Evolutionary conservation across 225 moss, liverwort and hornwort genomes (phyloP), one percentile per base, ranked within the genome.

Genomic region (Sphagnum tenellum): DNA sequence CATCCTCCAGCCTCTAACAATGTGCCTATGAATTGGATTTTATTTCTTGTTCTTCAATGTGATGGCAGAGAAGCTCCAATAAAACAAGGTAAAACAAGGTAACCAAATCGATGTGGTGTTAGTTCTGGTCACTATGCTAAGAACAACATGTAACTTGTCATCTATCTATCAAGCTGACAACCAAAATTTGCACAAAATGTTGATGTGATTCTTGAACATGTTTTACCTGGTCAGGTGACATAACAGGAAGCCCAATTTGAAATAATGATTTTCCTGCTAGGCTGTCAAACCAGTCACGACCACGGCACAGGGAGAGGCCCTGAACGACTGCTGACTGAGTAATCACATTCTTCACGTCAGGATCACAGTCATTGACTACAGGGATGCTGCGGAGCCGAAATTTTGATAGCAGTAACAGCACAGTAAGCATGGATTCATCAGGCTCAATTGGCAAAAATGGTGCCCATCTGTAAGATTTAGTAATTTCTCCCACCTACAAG

Each of bases 221-320:
- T 6, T 12, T 44, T 73, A 89, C 89, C 89, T 92, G 60, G 44
- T 62, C 80, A 56, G 84, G 53, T 56, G 81, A 64, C 86, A 89
- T 89, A 45, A 73, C 61, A 54, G 95, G 95, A 56, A 95, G 82
- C 29, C 84, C 89, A 9, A 95, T 69, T 63, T 88, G 81, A 47
- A 78, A 53, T 12, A 95, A 66, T 10, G 88, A 56, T 73, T 83
- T 95, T 5, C 78, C 72, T 52, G 92, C 89, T 13, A 95, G 48
- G 48, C 76, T 80, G 56, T 95, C 89, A 45, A 92, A 95, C 92
- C 95, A 95, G 55, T 92, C 92, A 49, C 84, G 88, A 49, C 95
- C 95, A 47, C 78, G 78, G 68, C 95, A 95, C n/a, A 88, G 84
- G 4, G 81, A 71, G 45, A 95, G 85, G 5, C 92, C 81, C 12